Percentiles rank a stretch among this genome's conserved stretches.
Conservation (phyloP, 139 green algal genomes). For the Chlamydomonas sp. region DNA sequence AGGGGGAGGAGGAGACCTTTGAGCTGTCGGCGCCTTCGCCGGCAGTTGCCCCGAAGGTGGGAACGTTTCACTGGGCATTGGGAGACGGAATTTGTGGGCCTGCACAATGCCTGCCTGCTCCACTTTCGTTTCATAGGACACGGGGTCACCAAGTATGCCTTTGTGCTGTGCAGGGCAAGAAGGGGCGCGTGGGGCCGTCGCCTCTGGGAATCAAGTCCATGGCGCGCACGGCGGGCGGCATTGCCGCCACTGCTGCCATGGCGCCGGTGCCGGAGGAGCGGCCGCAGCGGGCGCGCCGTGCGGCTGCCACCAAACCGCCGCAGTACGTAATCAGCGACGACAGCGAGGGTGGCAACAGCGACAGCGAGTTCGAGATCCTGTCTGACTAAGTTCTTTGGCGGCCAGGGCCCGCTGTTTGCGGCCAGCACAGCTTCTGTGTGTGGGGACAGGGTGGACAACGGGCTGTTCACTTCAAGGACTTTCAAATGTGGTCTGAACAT, state of each 20-base stretch:
- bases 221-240: not conserved
- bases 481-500: too few relatives aligned
- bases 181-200: constrained; percentile 49
- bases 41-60: constrained; percentile 55
- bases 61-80: not conserved
- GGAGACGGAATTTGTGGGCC: not conserved
- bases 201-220: constrained; percentile 49
- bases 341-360: not conserved
- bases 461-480: too few relatives aligned
- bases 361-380: constrained; percentile 20
- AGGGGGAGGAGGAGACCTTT: constrained; percentile 53
- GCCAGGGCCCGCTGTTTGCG: too few relatives aligned
- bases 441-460: too few relatives aligned
- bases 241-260: constrained; percentile 10
- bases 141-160: not conserved
- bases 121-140: not conserved
- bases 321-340: constrained; percentile 5
- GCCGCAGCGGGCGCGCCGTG: constrained; percentile 35
- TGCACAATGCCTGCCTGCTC: not conserved
- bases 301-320: constrained; percentile 29
- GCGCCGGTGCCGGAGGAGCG: constrained; percentile 20
- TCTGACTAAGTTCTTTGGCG: too few relatives aligned
- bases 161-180: constrained; percentile 51
- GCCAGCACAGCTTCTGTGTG: too few relatives aligned
- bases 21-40: constrained; percentile 62